Base-by-base conservation (phyloP, 2,329 filamentous ascomycete species). In the Celoporthe dispersa region DNA sequence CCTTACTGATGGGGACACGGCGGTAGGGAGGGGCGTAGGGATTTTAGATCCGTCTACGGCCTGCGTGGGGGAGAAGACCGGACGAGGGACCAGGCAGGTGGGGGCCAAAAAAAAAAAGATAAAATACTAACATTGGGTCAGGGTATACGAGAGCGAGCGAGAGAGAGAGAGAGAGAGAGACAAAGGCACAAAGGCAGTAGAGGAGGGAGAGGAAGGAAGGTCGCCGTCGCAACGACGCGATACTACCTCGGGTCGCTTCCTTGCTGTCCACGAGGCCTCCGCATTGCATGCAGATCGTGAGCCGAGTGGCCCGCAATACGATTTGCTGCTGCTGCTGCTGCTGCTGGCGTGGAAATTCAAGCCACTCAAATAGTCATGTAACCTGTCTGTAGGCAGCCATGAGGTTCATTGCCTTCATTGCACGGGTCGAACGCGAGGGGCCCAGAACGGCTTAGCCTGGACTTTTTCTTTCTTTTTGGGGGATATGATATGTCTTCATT, bases 361-460 rank as follows among this genome's bases (percentile, higher is more conserved):
- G 41, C 41, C 19, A 22, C 41, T 55, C 31, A 4, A 55, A 6
- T 14, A 55, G 25, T 33, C 4, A 31, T 57, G 25, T 57, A 19
- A 31, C n/a, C 51, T 55, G 25, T 9, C 28, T 57, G 14, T 57
- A 57, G 53, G 53, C 53, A 57, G 53, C 53, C 53, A 57, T 57
- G 25, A 31, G 33, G 19, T 9, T 14, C 2, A 2, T 48, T 48
- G 8, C 8, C 19, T 31, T 16, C 53, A 57, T 33, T 57, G 25
- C 53, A 57, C 28, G 28, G 28, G 28, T 31, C 14, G 53, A 31
- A 8, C 5, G 53, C 6, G 53, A 28, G 51, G 9, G 25, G 51
- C 51, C n/a, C 11, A 3, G 3, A 25, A 12, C 5, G 3, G 22
- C 14, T 55, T 28, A 3, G 31, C 22, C 25, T 8, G 22, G 12